phyloP scores from a whole-genome alignment of 768 basidiomycete genomes.

The Boletus tylopilopsis region DNA sequence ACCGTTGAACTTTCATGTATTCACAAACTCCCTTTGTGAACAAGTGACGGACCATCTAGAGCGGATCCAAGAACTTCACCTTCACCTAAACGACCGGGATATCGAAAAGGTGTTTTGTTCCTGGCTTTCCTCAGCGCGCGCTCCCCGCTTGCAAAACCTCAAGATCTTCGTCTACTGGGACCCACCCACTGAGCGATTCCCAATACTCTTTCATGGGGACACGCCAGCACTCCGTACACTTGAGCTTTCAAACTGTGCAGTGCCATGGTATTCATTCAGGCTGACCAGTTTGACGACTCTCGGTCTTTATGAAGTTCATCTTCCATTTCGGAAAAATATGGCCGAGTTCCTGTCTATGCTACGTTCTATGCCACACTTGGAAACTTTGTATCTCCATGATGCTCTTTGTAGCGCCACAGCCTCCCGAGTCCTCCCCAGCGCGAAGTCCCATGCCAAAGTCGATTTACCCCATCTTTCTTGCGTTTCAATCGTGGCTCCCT shows the following conservation, averaged over 20 bases:
- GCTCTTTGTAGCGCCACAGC: slow-evolving; percentile 18
- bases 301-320: slow-evolving; percentile 24
- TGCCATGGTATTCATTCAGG: not conserved
- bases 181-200: too few species aligned
- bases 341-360: slow-evolving; percentile 33
- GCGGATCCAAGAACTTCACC: not conserved
- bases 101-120: not conserved
- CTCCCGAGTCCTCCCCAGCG: not conserved
- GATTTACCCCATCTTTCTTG: slow-evolving; percentile 7
- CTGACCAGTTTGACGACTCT: slow-evolving; percentile 32
- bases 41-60: not conserved
- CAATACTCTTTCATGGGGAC: too few species aligned
- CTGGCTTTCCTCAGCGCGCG: too few species aligned
- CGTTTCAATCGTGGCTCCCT: slow-evolving; percentile 4
- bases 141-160: too few species aligned
- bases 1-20: not conserved
- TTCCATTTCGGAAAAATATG: slow-evolving; percentile 21
- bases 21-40: not conserved
- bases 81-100: too few species aligned
- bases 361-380: slow-evolving; percentile 31
- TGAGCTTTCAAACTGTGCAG: not conserved
- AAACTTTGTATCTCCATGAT: slow-evolving; percentile 30
- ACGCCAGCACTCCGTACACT: not conserved
- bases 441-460: not conserved
- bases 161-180: too few species aligned